Base-by-base conservation (phyloP, 257 asterid genomes). In the Solanum pennellii region DNA sequence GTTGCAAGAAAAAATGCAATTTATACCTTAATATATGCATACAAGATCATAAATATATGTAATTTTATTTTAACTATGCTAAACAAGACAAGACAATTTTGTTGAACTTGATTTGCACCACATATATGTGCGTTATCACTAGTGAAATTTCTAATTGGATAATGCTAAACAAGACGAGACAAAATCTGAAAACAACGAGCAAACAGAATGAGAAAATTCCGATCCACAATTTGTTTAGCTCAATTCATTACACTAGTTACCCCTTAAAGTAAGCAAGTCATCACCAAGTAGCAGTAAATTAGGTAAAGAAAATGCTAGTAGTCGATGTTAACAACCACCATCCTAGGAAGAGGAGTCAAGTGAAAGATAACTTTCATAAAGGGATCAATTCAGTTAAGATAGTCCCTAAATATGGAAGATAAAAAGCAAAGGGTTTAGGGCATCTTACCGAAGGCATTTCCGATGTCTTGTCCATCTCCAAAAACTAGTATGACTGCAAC, bases 401-500 rank as follows among this genome's bases (percentile, higher is more conserved):
- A 44, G 60, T 1, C 65, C 52, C n/a, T 33, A 15, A 25, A 25
- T 25, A 77, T 77, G 14, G 8, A 68, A 14, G 25, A 45, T 79
- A 4, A 25, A 45, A n/a, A n/a, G 41, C 37, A 42, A 1, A 66
- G 16, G 41, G 37, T 45, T 42, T 25, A 80, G 68, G 29, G 68
- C 29, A 27, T 52, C 83, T 90, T 90, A 93, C 97, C 96, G 1
- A 93, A 93, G 5, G 96, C 98, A 76, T 94, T 86, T 52, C 83
- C 88, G 16, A 86, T 76, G 59, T 91, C 94, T 68, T 92, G 93
- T 1, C 96, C 98, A 15, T 91, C 94, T 88, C 71, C 92, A 75
- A 94, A 94, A 45, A 92, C 90, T 3, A 92, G 65, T 12, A 94
- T 91, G 5, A 94, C 94, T 41, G 79, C 92, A 73, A 86, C 83